Evolutionary conservation across 371 early-diverging fungal genomes (phyloP).

Genomic region (Lichtheimia ornata): DNA sequence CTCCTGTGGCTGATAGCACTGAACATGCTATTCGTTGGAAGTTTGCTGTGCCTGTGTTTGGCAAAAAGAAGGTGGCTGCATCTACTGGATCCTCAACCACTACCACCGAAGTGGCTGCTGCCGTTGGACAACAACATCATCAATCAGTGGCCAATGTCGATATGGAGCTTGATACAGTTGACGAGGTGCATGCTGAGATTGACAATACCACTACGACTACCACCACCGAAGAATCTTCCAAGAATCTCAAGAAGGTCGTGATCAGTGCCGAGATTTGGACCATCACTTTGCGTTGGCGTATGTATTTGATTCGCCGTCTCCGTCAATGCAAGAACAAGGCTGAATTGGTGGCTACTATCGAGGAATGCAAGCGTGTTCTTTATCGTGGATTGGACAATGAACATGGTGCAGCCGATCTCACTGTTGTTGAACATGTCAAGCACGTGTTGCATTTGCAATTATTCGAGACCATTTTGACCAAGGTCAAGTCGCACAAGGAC

Average conservation of each 20-base stretch:
- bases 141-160: too few species aligned
- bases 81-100: neutral
- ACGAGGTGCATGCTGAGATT: constrained; percentile 20
- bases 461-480: constrained; percentile 30
- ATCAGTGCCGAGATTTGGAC: neutral
- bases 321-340: constrained; percentile 31
- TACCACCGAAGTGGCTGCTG: constrained; percentile 12
- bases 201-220: neutral
- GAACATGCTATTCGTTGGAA: constrained; percentile 32
- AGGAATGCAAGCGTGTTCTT: constrained; percentile 32
- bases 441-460: constrained; percentile 36
- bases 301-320: constrained; percentile 33
- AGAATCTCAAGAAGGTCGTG: too few species aligned
- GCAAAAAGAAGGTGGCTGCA: constrained; percentile 20
- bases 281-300: constrained; percentile 39
- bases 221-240: too few species aligned
- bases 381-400: constrained; percentile 35
- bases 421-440: constrained; percentile 29
- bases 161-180: constrained; percentile 16
- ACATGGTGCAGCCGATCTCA: constrained; percentile 21
- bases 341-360: constrained; percentile 26
- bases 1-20: neutral
- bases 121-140: too few species aligned
- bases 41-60: constrained; percentile 43
- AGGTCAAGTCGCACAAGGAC: constrained; percentile 15